These are phyloP conservation scores for Amylostereum areolatum DNA, from an alignment of 1,284 basidiomycete species.

Conservation along the genomic window DNA sequence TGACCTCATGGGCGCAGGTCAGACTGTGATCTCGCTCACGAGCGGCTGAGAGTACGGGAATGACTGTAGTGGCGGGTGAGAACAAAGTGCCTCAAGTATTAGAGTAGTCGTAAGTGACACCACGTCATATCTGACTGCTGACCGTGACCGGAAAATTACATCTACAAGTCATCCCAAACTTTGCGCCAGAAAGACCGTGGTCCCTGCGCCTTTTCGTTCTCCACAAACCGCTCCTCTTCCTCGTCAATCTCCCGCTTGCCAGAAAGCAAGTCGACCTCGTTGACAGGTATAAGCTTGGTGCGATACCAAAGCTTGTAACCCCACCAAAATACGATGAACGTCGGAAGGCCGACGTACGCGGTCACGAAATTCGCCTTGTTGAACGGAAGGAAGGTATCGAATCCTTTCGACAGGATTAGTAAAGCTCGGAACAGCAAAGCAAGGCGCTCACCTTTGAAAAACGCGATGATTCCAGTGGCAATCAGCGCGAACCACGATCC, in stretches of 20 bases:
- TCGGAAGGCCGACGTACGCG: conserved; percentile 47
- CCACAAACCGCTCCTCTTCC: conserved; percentile 46
- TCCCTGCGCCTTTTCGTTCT: conserved; percentile 33
- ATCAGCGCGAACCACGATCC: conserved; percentile 59
- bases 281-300: conserved; percentile 43
- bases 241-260: conserved; percentile 64
- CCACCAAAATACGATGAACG: conserved; percentile 51
- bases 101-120: neutral
- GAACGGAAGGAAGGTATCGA: conserved; percentile 42
- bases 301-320: conserved; percentile 54
- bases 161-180: conserved; percentile 40
- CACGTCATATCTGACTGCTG: neutral
- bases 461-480: conserved; percentile 51
- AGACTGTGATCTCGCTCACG: too few species aligned
- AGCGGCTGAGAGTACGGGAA: too few species aligned
- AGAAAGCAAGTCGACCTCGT: conserved; percentile 58
- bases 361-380: conserved; percentile 61
- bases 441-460: conserved; percentile 48
- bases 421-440: neutral
- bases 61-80: too few species aligned
- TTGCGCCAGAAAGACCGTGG: conserved; percentile 29
- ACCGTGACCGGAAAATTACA: neutral
- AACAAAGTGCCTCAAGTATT: too few species aligned
- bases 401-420: conserved; percentile 17
- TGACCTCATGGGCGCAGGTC: too few species aligned